Base-by-base conservation (phyloP, 768 basidiomycete species). In the Podaxis sp. region DNA sequence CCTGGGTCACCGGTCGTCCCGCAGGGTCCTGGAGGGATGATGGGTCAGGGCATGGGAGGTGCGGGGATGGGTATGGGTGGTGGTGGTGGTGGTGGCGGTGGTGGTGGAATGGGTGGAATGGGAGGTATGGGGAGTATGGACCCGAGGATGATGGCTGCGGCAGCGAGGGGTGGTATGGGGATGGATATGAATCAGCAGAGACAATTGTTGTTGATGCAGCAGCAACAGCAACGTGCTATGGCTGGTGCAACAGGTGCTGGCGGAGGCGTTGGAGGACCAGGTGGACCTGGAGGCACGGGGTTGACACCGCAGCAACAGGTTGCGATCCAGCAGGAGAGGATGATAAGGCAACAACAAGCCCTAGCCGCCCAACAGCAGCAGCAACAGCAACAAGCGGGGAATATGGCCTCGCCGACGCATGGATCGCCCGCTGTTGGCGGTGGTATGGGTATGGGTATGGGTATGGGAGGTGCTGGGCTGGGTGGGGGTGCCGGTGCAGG, bases 321-420 rank as follows among this genome's bases (percentile, higher is more conserved):
- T 22, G 73, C 66, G 38, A 74, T 73, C 70, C 75, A 73, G 67
- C 66, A 78, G 40, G 78, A 79, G 52, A 66, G 69, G 55, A 65
- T 76, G 66, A 70, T 72, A 56, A 72, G 74, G 67, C 74, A 73
- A 75, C 80, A 78, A 67, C 80, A 82, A n/a, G 82, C 80, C 60
- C 62, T 67, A 46, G 51, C 56, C 41, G 70, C 67, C 36, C 69
- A 71, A 17, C 44, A 46, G 57, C 82, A 62, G 73, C 77, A 41
- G 75, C 75, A 8, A 83, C 84, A 20, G 82, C 82, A 7, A 76
- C 84, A 72, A 65, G 78, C 36, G 68, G 77, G 58, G 75, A 75
- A 54, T 71, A 74, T 64, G 69, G 73, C 56, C 69, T 74, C 49
- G 58, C 65, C 63, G 41, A 61, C 41, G 67, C 69, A 36, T 64